Evolutionary conservation across 2,329 filamentous ascomycete genomes (phyloP), one percentile per base, ranked within the genome.

Genomic region (Fusarium coicis): DNA sequence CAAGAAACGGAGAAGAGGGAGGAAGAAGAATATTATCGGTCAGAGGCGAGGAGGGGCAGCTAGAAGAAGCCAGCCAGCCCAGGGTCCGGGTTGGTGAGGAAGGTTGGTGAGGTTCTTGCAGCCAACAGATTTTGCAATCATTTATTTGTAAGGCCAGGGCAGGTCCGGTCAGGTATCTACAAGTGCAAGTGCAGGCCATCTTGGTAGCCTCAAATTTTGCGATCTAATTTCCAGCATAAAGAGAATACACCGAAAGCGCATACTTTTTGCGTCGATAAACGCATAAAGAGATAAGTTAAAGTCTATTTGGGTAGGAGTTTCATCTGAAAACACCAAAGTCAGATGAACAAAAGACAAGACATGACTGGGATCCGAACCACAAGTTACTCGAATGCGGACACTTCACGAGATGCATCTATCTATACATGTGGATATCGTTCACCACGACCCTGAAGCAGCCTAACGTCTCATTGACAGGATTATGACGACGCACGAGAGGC

Each of bases 71-170:
- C 34, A 39, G 34, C 50, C 34, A 54, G 50, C 23, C 68, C 37
- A 66, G 72, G 71, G 67, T 68, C 67, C 21, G 46, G 62, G 46
- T 64, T 68, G 67, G 68, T 69, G 37, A 61, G 67, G 70, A 65
- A 60, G 40, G 56, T 54, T 56, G 64, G 63, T 47, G 50, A 63
- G 62, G 28, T 57, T 70, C 40, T 71, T 43, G 54, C 61, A 67
- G 53, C 70, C 70, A 74, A 74, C 70, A 74, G 58, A 63, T 63
- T 63, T 47, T 46, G 46, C 42, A 49, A 62, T 44, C 44, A 36
- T 46, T 71, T 63, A 43, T 46, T 71, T 63, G 36, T 40, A 52
- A 52, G 23, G 23, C 10, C 15, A 39, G 50, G 50, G 18, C n/a
- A 32, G 19, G 26, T 16, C 21, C 8, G 28, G 30, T 34, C 32